Percentiles rank a stretch among this genome's conserved stretches.
These are phyloP conservation scores for Fusarium camptoceras DNA, from an alignment of 2,329 filamentous ascomycete genomes.

Conservation along the genomic window DNA sequence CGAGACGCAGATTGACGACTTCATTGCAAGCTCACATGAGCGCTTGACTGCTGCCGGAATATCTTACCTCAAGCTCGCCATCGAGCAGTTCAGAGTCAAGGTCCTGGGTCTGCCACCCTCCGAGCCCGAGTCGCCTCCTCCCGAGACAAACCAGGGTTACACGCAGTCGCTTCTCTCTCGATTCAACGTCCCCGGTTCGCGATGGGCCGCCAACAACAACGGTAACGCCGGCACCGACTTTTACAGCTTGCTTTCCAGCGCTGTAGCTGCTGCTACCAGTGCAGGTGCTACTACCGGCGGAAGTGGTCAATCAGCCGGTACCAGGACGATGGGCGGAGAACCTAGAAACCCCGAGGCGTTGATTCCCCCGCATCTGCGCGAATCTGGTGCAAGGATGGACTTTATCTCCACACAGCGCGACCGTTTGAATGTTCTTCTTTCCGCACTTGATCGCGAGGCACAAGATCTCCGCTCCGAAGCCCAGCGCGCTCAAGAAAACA, in stretches of 20 bases:
- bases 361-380: slow-evolving; percentile 76
- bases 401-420: slow-evolving; percentile 86
- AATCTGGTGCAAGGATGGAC: slow-evolving; percentile 73
- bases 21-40: slow-evolving; percentile 86
- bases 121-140: slow-evolving; percentile 52
- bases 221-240: slow-evolving; percentile 69
- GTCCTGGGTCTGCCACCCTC: slow-evolving; percentile 80
- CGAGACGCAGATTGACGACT: slow-evolving; percentile 87
- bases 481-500: slow-evolving; percentile 41
- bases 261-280: slow-evolving; percentile 72
- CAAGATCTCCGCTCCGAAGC: slow-evolving; percentile 63
- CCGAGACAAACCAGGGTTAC: slow-evolving; percentile 68
- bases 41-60: slow-evolving; percentile 81
- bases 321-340: slow-evolving; percentile 40
- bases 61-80: slow-evolving; percentile 76
- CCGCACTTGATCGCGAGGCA: slow-evolving; percentile 84
- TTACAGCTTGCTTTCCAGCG: slow-evolving; percentile 80
- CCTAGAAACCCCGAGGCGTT: slow-evolving; percentile 65
- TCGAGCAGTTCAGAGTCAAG: slow-evolving; percentile 79
- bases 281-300: slow-evolving; percentile 65
- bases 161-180: slow-evolving; percentile 85
- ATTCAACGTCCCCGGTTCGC: slow-evolving; percentile 82
- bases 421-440: slow-evolving; percentile 77
- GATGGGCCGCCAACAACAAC: slow-evolving; percentile 62
- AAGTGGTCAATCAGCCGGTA: slow-evolving; percentile 50